Base-by-base conservation (phyloP, 371 early-diverging fungal species). In the Apophysomyces sp. region DNA sequence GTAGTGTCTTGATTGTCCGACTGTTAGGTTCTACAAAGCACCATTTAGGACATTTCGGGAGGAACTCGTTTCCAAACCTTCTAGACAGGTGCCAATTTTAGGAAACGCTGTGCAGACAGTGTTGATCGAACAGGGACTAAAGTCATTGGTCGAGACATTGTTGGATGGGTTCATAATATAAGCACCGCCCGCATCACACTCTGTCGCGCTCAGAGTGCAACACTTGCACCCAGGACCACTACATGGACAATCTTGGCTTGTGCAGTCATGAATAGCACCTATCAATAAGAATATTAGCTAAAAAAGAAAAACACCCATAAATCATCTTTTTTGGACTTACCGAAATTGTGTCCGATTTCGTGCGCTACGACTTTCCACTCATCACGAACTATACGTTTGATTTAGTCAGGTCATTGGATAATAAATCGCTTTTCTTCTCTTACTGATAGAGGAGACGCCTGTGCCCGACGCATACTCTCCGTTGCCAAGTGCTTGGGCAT, bases 321-420 rank as follows among this genome's bases (percentile, higher is more conserved):
- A 44, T 29, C 39, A 44, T 41, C n/a, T 21, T n/a, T n/a, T 4
- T 18, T 37, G n/a, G 5, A 34, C n/a, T 18, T 69, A 68, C 92
- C 93, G 79, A 94, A 92, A 51, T 88, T 92, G 72, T 98, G 97
- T 2, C 96, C 97, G 68, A 97, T 88, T 76, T 94, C 94, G 67
- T 98, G 98, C 11, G 97, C 98, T 6, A 97, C 91, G 0, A 97
- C 94, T 73, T 94, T 92, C 96, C 96, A 98, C 68, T 95, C 94
- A 52, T 88, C 89, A 15, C 87, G 80, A 32, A 89, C 89, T 81
- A 57, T 15, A 30, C 3, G 28, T 34, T n/a, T 54, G 44, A 36
- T 24, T n/a, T 18, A 40, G 18, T 40, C 36, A 26, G 27, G 27
- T 8, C 5, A 24, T 27, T 55, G n/a, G 28, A 37, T 27, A 7